Conservation (phyloP, 495 filamentous ascomycete species). For the Thermothielavioides terrestris region DNA sequence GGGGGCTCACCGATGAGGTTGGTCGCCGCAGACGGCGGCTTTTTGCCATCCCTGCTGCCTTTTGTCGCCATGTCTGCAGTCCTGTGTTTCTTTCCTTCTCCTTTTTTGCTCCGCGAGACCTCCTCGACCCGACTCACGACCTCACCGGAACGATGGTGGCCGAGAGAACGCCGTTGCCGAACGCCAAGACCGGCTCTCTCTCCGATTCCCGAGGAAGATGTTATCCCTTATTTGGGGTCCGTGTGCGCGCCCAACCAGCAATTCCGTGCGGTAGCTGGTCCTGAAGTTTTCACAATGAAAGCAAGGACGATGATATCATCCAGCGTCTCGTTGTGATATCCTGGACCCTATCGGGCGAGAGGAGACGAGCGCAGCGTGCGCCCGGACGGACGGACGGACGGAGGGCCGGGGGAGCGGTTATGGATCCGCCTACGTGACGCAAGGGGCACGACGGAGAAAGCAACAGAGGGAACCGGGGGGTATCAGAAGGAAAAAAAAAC, state of each 20-base stretch:
- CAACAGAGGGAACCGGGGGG: background rate
- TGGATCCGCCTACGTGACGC: background rate
- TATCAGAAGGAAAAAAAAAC: background rate
- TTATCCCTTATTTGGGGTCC: background rate
- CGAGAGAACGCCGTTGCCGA: background rate
- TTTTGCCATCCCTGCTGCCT: slow-evolving; percentile 55
- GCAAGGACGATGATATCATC: background rate
- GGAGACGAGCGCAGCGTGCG: background rate
- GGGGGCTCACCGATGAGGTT: slow-evolving; percentile 79
- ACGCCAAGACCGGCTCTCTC: slow-evolving; percentile 5
- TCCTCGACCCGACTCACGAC: background rate
- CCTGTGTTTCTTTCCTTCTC: background rate
- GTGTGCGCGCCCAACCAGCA: background rate
- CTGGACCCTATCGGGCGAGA: background rate
- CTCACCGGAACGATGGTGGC: background rate
- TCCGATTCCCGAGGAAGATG: slow-evolving; percentile 5
- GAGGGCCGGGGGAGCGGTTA: background rate
- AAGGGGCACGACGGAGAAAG: background rate
- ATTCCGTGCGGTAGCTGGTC: background rate
- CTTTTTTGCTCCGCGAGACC: background rate
- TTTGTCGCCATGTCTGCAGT: slow-evolving; percentile 32
- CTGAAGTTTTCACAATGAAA: background rate
- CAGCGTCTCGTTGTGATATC: background rate
- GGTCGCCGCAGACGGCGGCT: slow-evolving; percentile 76
- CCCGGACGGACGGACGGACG: slow-evolving; percentile 4